Evolutionary conservation across 2,329 filamentous ascomycete genomes (phyloP).

Genomic region (Chrysoporthe deuterocubensis): DNA sequence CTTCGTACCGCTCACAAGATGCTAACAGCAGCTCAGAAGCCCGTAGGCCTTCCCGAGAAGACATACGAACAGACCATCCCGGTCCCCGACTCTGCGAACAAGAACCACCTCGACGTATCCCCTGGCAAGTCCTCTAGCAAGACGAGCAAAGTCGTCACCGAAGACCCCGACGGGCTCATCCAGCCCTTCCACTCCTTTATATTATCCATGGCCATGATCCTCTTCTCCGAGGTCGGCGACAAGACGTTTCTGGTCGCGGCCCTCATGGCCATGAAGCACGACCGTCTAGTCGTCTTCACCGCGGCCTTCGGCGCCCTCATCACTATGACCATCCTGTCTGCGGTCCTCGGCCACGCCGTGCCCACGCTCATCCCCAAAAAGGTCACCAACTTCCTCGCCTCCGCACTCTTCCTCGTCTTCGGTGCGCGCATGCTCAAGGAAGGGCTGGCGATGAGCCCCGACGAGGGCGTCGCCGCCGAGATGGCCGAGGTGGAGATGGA

Average conservation of each 20-base stretch:
- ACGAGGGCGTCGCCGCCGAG: constrained; percentile 92
- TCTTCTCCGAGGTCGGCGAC: constrained; percentile 95
- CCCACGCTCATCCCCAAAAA: constrained; percentile 87
- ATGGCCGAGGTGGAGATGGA: constrained; percentile 97
- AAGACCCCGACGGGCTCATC: constrained; percentile 65
- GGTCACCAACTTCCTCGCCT: constrained; percentile 87
- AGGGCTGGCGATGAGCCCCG: constrained; percentile 83
- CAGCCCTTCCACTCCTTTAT: constrained; percentile 86
- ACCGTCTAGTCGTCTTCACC: constrained; percentile 89
- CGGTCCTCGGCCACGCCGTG: constrained; percentile 88
- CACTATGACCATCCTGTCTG: constrained; percentile 93
- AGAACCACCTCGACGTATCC: constrained; percentile 63
- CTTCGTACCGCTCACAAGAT: not conserved
- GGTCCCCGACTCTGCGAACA: constrained; percentile 67
- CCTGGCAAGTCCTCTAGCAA: constrained; percentile 33
- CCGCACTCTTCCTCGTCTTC: constrained; percentile 86
- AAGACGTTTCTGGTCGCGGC: constrained; percentile 98
- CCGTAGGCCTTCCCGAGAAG: constrained; percentile 76
- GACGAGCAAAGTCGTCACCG: constrained; percentile 40
- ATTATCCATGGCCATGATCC: constrained; percentile 94
- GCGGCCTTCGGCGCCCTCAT: constrained; percentile 91
- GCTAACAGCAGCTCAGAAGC: constrained; percentile 62
- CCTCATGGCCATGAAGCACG: constrained; percentile 99
- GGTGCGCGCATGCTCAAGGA: constrained; percentile 83
- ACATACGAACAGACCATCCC: constrained; percentile 76